phyloP scores from a whole-genome alignment of 495 filamentous ascomycete species.

The Penicillium soppii region DNA sequence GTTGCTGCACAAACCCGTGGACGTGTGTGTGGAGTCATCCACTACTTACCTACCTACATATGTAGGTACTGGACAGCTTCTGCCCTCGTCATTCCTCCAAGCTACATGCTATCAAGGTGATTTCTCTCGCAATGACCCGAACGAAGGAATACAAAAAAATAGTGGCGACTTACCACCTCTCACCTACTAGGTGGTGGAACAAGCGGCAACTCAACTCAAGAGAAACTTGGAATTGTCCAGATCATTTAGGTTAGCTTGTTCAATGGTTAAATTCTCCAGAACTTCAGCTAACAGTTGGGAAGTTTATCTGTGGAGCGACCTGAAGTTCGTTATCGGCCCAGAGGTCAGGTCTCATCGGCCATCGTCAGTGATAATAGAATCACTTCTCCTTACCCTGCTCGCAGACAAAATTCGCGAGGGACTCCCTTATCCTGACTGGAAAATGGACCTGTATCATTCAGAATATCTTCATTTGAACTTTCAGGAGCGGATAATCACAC shows the following conservation, averaged over 20 bases:
- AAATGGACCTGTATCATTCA: background rate
- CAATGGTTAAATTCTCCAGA: no score
- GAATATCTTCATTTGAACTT: background rate
- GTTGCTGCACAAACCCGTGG: no score
- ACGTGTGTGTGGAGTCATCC: no score
- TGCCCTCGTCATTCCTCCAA: no score
- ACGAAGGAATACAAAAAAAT: background rate
- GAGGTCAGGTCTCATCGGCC: background rate
- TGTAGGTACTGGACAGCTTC: no score
- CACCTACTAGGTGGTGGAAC: background rate
- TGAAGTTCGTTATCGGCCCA: background rate
- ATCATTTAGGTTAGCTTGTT: background rate
- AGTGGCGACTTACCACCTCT: background rate
- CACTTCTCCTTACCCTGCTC: background rate
- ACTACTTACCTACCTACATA: no score
- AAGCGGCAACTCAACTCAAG: background rate
- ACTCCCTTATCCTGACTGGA: background rate
- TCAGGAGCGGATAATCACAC: background rate
- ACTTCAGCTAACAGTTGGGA: background rate
- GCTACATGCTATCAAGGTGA: background rate
- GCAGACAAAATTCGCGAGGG: background rate
- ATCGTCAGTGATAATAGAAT: background rate
- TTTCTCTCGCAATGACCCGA: no score
- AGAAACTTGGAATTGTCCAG: background rate
- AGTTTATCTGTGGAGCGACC: background rate